Evolutionary conservation across 768 basidiomycete genomes (phyloP).

Genomic region (Tremella mesenterica): DNA sequence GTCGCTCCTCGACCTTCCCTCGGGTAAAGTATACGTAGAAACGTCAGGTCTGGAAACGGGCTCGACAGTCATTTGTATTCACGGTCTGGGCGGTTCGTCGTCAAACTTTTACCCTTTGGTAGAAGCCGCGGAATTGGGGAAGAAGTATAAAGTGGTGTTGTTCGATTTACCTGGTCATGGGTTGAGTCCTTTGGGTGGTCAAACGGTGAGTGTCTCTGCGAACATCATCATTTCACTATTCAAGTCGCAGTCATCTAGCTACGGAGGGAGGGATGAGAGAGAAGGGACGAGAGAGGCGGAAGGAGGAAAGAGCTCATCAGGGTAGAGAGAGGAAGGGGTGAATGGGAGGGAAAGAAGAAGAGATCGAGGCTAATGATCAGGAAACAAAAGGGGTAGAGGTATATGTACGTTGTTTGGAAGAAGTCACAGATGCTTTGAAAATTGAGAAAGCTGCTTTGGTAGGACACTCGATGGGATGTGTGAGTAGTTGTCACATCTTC

Average conservation of each 20-base stretch:
- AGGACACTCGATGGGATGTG: constrained; percentile 1
- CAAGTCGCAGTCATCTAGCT: too few relatives aligned
- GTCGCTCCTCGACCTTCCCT: not conserved
- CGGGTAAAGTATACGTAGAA: not conserved
- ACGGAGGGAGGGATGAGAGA: too few relatives aligned
- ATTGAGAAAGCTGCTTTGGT: not conserved
- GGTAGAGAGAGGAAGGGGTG: too few relatives aligned
- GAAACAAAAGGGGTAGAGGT: too few relatives aligned
- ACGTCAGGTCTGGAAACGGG: not conserved
- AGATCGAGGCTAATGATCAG: too few relatives aligned
- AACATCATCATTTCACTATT: too few relatives aligned
- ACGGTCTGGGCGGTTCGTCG: constrained; percentile 2
- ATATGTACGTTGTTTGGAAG: not conserved
- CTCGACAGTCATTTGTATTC: constrained; percentile 3
- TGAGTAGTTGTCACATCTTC: not conserved
- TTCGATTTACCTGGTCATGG: constrained; percentile 4
- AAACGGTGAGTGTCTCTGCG: not conserved
- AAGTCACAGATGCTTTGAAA: not conserved
- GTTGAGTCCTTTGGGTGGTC: not conserved
- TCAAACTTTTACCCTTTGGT: constrained; percentile 1
- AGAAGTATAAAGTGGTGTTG: not conserved
- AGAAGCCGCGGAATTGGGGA: not conserved
- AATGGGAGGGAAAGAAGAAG: too few relatives aligned
- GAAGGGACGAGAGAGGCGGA: too few relatives aligned
- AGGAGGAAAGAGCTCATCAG: too few relatives aligned